Evolutionary conservation across 768 basidiomycete species (phyloP), one percentile per base, ranked within the genome.

Genomic region (Serendipita vermifera): DNA sequence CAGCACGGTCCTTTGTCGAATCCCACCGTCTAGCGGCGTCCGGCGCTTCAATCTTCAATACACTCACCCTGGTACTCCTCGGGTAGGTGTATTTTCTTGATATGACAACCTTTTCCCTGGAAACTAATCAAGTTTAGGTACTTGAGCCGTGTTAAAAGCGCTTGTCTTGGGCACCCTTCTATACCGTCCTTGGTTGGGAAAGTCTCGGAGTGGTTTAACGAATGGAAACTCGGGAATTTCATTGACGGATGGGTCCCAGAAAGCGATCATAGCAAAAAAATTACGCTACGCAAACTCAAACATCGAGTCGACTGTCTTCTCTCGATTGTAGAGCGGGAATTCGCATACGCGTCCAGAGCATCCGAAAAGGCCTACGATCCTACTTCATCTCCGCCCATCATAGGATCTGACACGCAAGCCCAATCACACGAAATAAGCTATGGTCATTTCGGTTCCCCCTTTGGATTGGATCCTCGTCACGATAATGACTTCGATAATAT

Each of bases 401-500:
- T n/a, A n/a, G n/a, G n/a, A n/a, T n/a, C 9, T n/a, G n/a, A n/a
- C n/a, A n/a, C n/a, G n/a, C n/a, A n/a, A n/a, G n/a, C n/a, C n/a
- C n/a, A n/a, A n/a, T n/a, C n/a, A n/a, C 60, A 75, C 59, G 61
- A 36, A 64, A 65, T 66, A 24, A 67, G 62, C 3, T 83, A 77
- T 59, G 75, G 79, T 29, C 77, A 77, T 3, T 82, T 83, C 0
- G 83, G 82, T 7, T 63, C 62, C 0, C 65, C 76, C 1, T 75
- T 77, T 11, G 73, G 69, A 0, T n/a, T n/a, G n/a, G 81, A 81
- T 0, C 72, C 75, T 0, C 75, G 85, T 1, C 85, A 87, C 58
- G 79, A 87, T 63, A 87, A 87, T 55, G 85, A 86, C 60, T 70
- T 67, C 39, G 63, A 67, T 22, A 73, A 80, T 33, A 80, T 87